Conservation (phyloP, 2,329 filamentous ascomycete species). For the Kalaharituber pfeilii region DNA sequence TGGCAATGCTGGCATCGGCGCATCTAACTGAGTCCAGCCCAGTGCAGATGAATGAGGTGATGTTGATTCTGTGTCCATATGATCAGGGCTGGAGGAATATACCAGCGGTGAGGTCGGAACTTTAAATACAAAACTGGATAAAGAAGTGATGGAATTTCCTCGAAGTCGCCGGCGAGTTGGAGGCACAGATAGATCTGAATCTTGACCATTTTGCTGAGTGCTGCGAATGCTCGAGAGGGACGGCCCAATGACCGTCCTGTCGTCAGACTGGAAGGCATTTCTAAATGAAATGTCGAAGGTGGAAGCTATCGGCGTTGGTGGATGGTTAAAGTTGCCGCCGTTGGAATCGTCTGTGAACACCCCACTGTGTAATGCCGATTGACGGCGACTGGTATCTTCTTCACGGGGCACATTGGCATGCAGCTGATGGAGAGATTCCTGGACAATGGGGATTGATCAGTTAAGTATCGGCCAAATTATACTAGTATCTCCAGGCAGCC, state of each 20-base stretch:
- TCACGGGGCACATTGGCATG: background rate
- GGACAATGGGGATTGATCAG: background rate
- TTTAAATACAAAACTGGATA: conserved; percentile 67
- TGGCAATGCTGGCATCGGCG: background rate
- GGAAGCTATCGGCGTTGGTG: conserved; percentile 30
- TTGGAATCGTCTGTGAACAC: conserved; percentile 40
- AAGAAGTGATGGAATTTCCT: conserved; percentile 43
- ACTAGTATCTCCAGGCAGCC: conserved; percentile 23
- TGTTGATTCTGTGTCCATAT: conserved; percentile 6
- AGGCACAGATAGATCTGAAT: background rate
- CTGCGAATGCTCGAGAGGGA: no score
- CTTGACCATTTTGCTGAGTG: no score
- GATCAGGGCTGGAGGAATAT: conserved; percentile 38
- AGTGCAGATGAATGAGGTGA: conserved; percentile 50
- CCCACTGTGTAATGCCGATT: conserved; percentile 55
- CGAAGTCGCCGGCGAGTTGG: background rate
- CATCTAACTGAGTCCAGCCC: conserved; percentile 33
- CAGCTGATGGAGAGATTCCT: background rate
- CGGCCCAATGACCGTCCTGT: no score
- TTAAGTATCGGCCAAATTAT: background rate
- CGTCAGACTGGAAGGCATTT: background rate
- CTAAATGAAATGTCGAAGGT: background rate
- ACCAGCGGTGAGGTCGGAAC: conserved; percentile 84
- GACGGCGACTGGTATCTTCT: conserved; percentile 35
- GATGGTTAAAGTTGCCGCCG: conserved; percentile 19